These are phyloP conservation scores for Juglanconis sp. DNA, from an alignment of 2,329 filamentous ascomycete species.

Conservation along the genomic window DNA sequence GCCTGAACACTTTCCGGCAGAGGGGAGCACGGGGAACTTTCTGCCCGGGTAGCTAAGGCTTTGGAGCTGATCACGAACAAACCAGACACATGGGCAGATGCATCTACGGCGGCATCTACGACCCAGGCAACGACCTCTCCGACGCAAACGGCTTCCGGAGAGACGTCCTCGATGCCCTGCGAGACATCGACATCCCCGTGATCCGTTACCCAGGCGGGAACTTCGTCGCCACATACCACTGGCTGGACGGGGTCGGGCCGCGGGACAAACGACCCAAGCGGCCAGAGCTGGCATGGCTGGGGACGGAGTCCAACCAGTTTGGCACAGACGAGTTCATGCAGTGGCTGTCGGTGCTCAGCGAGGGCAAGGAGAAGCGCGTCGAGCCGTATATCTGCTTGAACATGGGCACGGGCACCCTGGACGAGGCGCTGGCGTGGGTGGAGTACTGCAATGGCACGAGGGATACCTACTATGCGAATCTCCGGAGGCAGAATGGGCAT, in stretches of 20 bases:
- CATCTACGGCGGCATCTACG: conserved; percentile 84
- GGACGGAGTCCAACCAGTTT: conserved; percentile 73
- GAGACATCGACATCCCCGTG: conserved; percentile 72
- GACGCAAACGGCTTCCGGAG: conserved; percentile 73
- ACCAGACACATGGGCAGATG: conserved; percentile 80
- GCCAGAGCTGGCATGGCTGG: conserved; percentile 77
- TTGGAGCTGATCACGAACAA: background rate
- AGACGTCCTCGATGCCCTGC: conserved; percentile 72
- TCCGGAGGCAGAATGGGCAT: conserved; percentile 71
- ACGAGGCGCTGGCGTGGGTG: conserved; percentile 67
- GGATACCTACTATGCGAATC: conserved; percentile 78
- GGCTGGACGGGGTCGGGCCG: conserved; percentile 74
- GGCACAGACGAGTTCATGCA: conserved; percentile 85
- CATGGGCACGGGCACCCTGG: conserved; percentile 68
- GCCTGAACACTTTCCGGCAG: no score
- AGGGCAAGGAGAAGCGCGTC: conserved; percentile 57
- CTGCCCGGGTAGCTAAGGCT: no score
- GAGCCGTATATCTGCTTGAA: conserved; percentile 80
- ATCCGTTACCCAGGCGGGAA: conserved; percentile 82
- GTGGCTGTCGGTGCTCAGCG: conserved; percentile 70
- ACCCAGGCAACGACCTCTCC: conserved; percentile 69
- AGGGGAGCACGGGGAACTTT: no score
- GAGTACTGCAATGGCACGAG: conserved; percentile 82
- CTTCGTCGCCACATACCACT: conserved; percentile 82
- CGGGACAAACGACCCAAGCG: conserved; percentile 62